Conservation (phyloP, 257 asterid genomes). For the Verbena officinalis region DNA sequence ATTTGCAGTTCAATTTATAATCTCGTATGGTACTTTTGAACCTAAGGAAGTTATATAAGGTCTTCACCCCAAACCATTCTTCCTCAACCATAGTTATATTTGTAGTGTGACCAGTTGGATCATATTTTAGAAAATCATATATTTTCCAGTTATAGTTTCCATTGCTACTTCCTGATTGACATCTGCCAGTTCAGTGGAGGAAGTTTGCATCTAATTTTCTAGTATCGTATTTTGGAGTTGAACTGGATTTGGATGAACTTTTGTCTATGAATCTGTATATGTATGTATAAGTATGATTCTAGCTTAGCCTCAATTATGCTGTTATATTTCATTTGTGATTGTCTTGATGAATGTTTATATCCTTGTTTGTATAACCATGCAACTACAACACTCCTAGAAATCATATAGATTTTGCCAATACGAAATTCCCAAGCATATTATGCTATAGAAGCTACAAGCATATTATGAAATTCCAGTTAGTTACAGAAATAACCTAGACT, state of each 20-base stretch:
- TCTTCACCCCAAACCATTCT: not conserved
- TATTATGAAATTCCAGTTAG: too few relatives aligned
- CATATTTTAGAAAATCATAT: not conserved
- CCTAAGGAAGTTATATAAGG: not conserved
- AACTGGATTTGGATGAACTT: not conserved
- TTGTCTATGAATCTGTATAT: not conserved
- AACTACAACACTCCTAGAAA: not conserved
- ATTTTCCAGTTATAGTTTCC: not conserved
- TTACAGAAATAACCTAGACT: too few relatives aligned
- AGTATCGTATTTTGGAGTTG: not conserved
- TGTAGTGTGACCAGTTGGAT: not conserved
- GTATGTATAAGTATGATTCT: not conserved
- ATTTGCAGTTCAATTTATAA: not conserved
- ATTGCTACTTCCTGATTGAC: not conserved
- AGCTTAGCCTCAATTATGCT: not conserved
- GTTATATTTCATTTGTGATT: not conserved
- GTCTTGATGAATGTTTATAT: not conserved
- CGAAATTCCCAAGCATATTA: not conserved
- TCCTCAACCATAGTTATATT: not conserved
- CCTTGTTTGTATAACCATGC: not conserved
- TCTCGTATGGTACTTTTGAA: not conserved
- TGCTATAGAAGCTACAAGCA: too few relatives aligned
- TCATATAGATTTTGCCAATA: not conserved
- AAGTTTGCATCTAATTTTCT: not conserved
- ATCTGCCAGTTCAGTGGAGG: slow-evolving; percentile 1